A percentile compares a stretch with the other conserved stretches of the same genome.
These are phyloP conservation scores for Bertia moriformis DNA, from an alignment of 2,329 filamentous ascomycete genomes.

Conservation along the genomic window DNA sequence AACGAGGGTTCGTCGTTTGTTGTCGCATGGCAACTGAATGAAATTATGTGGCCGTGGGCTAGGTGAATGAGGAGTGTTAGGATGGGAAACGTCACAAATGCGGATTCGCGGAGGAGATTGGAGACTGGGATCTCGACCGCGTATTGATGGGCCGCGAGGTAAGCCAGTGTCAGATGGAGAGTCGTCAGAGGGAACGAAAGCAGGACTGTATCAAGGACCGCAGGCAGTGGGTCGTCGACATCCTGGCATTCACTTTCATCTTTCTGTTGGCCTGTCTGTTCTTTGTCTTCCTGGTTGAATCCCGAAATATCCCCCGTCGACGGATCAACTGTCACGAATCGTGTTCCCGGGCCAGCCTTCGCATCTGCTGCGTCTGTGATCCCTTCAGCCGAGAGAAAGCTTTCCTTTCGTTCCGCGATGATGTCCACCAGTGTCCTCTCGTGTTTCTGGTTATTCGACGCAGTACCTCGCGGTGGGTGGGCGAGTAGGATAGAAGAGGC, in stretches of 20 bases:
- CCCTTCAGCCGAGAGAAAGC: no score
- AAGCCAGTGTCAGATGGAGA: constrained; percentile 25
- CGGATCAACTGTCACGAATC: constrained; percentile 1
- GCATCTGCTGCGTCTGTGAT: constrained; percentile 3
- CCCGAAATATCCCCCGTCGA: not conserved
- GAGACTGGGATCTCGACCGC: constrained; percentile 17
- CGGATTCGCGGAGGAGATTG: constrained; percentile 16
- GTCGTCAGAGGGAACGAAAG: constrained; percentile 23
- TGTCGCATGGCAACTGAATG: constrained; percentile 6
- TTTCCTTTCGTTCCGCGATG: constrained; percentile 23
- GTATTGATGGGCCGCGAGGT: constrained; percentile 28
- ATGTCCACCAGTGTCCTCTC: constrained; percentile 25
- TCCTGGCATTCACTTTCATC: not conserved
- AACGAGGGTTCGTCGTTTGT: not conserved
- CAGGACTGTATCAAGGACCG: constrained; percentile 24
- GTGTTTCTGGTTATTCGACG: constrained; percentile 7
- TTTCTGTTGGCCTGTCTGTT: not conserved
- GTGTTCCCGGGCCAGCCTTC: not conserved
- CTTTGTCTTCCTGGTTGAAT: not conserved
- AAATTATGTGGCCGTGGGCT: constrained; percentile 24
- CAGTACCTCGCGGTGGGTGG: constrained; percentile 8
- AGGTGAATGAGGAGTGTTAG: constrained; percentile 25
- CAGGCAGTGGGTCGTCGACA: constrained; percentile 12
- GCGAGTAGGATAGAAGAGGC: constrained; percentile 16
- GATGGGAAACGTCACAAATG: constrained; percentile 21